Evolutionary conservation across 2,329 filamentous ascomycete genomes (phyloP).

Genomic region (Bipolaris victoriae): DNA sequence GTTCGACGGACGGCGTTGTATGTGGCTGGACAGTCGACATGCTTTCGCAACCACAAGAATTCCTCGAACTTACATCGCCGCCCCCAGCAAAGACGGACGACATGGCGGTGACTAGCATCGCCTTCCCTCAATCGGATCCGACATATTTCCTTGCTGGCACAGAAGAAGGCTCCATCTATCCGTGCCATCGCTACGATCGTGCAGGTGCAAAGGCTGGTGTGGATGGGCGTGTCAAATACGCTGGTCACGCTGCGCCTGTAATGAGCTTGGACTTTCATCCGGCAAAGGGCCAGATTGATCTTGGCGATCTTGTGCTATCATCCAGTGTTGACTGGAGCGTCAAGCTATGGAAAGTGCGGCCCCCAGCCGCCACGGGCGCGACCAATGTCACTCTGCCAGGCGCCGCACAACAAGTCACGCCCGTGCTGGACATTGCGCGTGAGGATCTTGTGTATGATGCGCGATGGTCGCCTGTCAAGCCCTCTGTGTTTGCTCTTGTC

Average conservation of each 20-base stretch:
- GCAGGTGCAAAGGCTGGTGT: conserved; percentile 96
- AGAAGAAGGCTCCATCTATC: conserved; percentile 95
- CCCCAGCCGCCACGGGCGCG: conserved; percentile 70
- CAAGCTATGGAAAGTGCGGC: conserved; percentile 93
- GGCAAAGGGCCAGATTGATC: conserved; percentile 86
- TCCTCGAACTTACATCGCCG: conserved; percentile 84
- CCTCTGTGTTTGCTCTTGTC: conserved; percentile 91
- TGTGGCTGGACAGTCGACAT: conserved; percentile 99
- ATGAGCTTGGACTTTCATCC: conserved; percentile 98
- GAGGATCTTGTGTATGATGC: conserved; percentile 98
- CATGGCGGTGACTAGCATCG: conserved; percentile 90
- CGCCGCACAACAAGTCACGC: conserved; percentile 63
- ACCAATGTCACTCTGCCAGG: conserved; percentile 51
- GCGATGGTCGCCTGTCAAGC: conserved; percentile 91
- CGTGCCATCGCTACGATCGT: conserved; percentile 95
- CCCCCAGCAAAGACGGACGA: conserved; percentile 85
- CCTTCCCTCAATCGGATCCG: conserved; percentile 92
- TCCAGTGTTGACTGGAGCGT: conserved; percentile 96
- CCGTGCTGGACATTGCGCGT: conserved; percentile 86
- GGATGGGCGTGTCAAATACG: conserved; percentile 85
- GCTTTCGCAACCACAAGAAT: conserved; percentile 94
- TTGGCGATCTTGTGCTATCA: conserved; percentile 92
- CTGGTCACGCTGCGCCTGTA: conserved; percentile 89
- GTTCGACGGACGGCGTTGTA: conserved; percentile 93
- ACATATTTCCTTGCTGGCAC: conserved; percentile 98